These are phyloP conservation scores for Paracamarosporium sp. DNA, from an alignment of 2,329 filamentous ascomycete species.

Conservation along the genomic window DNA sequence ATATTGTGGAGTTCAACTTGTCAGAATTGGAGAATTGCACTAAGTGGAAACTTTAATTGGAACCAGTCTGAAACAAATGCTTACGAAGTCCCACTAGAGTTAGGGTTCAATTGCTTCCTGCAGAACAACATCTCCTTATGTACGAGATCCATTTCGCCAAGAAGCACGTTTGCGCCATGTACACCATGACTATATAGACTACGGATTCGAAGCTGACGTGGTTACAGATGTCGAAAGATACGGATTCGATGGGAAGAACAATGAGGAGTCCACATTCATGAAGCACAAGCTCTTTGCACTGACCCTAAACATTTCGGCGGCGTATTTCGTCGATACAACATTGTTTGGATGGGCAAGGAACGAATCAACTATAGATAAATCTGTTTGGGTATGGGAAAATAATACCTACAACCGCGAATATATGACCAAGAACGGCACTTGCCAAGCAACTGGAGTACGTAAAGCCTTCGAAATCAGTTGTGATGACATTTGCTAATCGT, in stretches of 20 bases:
- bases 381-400: conserved; percentile 10
- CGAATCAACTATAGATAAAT: too few species aligned
- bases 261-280: not conserved
- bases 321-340: not conserved
- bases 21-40: too few species aligned
- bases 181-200: too few species aligned
- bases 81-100: too few species aligned
- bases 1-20: too few species aligned
- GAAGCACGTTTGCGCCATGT: not conserved
- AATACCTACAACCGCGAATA: conserved; percentile 4
- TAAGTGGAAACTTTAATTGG: too few species aligned
- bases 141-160: too few species aligned
- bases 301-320: not conserved
- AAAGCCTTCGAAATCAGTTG: not conserved
- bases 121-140: too few species aligned
- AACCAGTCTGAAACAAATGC: too few species aligned
- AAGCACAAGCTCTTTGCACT: not conserved
- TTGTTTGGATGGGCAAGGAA: not conserved
- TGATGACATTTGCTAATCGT: not conserved
- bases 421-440: conserved; percentile 13
- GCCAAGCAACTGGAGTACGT: conserved; percentile 12
- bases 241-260: not conserved
- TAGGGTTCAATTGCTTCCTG: too few species aligned
- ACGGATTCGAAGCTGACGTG: not conserved
- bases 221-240: not conserved